Conservation (phyloP, 83 land plant genomes). For the Picea abies region DNA sequence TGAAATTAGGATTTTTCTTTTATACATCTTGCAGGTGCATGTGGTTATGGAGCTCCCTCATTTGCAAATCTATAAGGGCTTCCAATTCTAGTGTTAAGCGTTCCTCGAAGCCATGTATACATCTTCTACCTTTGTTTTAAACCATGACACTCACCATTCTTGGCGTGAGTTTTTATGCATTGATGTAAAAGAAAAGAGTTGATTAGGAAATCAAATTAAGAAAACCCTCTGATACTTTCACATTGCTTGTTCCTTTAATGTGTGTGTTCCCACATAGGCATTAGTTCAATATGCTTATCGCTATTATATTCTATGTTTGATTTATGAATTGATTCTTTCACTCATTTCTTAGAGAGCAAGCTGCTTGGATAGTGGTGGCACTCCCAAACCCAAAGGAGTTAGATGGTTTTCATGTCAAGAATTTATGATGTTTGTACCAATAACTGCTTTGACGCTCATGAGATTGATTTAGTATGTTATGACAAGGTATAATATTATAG, state of each 20-base stretch:
- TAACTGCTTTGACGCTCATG: conserved; percentile 51
- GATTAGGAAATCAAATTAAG: conserved; percentile 37
- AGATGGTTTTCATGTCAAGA: conserved; percentile 72
- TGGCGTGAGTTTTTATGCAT: conserved; percentile 44
- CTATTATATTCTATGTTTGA: background rate
- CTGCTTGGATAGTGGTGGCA: conserved; percentile 51
- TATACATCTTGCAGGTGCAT: too few relatives aligned
- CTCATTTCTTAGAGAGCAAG: conserved; percentile 62
- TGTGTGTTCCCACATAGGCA: background rate
- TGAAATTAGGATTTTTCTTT: too few relatives aligned
- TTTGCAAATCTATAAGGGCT: conserved; percentile 40
- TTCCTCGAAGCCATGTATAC: conserved; percentile 47
- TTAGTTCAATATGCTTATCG: background rate
- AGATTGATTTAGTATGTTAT: conserved; percentile 49
- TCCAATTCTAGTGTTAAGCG: conserved; percentile 16
- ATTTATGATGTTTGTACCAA: conserved; percentile 52
- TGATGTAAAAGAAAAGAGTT: conserved; percentile 55
- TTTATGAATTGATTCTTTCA: background rate
- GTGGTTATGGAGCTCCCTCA: conserved; percentile 26
- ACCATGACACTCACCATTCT: conserved; percentile 30
- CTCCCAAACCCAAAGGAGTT: conserved; percentile 75
- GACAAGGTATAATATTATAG: conserved; percentile 33
- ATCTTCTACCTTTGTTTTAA: conserved; percentile 44
- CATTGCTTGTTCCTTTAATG: background rate
- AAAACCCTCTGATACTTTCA: conserved; percentile 46